phyloP scores from a whole-genome alignment of 163 green algal species.

The Scenedesmus sp. region DNA sequence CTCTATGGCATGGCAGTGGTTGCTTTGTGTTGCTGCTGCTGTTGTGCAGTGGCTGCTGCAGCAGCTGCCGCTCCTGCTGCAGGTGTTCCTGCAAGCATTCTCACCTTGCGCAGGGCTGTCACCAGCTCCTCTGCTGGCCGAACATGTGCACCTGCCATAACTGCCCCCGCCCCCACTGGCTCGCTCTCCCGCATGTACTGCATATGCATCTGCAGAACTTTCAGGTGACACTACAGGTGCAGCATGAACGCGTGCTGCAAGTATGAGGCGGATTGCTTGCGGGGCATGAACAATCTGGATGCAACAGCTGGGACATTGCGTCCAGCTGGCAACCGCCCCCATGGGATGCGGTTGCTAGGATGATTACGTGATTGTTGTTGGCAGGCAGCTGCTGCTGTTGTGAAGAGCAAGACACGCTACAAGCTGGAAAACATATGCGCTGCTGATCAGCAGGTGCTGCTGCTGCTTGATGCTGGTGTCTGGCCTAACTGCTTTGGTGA shows the following conservation, averaged over 20 bases:
- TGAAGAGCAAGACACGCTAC: too few relatives aligned
- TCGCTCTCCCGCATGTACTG: conserved; percentile 39
- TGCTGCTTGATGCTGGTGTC: not conserved
- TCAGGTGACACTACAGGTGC: not conserved
- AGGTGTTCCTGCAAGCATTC: conserved; percentile 25
- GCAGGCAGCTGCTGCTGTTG: not conserved
- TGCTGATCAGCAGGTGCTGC: not conserved
- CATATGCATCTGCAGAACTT: conserved; percentile 23
- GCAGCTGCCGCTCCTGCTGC: not conserved
- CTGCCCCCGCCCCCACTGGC: conserved; percentile 15
- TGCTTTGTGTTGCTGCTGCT: not conserved
- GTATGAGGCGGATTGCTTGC: not conserved
- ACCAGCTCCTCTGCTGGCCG: conserved; percentile 53
- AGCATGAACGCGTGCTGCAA: not conserved
- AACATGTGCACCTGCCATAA: conserved; percentile 26
- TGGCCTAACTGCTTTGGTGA: not conserved
- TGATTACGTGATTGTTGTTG: not conserved
- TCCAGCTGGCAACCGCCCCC: not conserved
- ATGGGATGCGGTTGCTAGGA: not conserved
- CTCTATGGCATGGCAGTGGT: too few relatives aligned
- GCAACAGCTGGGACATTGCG: not conserved
- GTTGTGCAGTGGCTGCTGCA: not conserved
- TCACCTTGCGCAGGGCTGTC: conserved; percentile 50
- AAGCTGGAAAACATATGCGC: not conserved
- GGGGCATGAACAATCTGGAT: not conserved